Conservation (phyloP, 768 basidiomycete genomes). For the Crucibulum laeve region DNA sequence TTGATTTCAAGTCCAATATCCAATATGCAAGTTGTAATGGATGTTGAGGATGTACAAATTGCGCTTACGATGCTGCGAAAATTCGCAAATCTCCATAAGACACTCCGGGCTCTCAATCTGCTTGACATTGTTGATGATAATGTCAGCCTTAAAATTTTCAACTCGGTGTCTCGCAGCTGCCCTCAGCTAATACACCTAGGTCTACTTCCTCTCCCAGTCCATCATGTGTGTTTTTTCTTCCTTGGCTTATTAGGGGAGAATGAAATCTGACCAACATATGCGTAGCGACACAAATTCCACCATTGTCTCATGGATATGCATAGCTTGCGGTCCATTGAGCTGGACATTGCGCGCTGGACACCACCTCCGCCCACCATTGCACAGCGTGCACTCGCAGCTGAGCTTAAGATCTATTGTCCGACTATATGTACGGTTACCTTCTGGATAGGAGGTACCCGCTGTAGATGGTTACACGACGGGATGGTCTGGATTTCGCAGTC, state of each 20-base stretch:
- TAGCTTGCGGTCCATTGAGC: conserved; percentile 23
- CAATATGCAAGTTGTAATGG: conserved; percentile 40
- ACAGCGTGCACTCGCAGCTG: conserved; percentile 26
- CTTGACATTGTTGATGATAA: conserved; percentile 24
- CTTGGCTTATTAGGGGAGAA: neutral
- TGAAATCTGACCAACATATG: neutral
- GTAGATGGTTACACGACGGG: conserved; percentile 15
- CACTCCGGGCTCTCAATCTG: conserved; percentile 22
- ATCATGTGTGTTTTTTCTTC: conserved; percentile 15
- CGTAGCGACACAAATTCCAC: conserved; percentile 24
- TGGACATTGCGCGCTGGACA: conserved; percentile 26
- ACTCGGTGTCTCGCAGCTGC: conserved; percentile 13
- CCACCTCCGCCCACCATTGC: conserved; percentile 16
- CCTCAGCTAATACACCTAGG: conserved; percentile 23
- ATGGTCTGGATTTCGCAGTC: no score
- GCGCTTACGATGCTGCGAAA: conserved; percentile 25
- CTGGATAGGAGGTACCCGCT: conserved; percentile 20
- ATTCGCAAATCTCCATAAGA: conserved; percentile 18
- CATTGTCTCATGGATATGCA: conserved; percentile 20
- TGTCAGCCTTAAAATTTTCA: conserved; percentile 6
- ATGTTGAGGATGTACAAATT: conserved; percentile 26
- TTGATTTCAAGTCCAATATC: conserved; percentile 35
- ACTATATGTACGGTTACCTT: conserved; percentile 21
- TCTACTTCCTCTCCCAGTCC: conserved; percentile 21
- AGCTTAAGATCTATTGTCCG: conserved; percentile 26